Evolutionary conservation across 164 flowering plant species (phyloP).

Genomic region (Nymphaea thermarum): DNA sequence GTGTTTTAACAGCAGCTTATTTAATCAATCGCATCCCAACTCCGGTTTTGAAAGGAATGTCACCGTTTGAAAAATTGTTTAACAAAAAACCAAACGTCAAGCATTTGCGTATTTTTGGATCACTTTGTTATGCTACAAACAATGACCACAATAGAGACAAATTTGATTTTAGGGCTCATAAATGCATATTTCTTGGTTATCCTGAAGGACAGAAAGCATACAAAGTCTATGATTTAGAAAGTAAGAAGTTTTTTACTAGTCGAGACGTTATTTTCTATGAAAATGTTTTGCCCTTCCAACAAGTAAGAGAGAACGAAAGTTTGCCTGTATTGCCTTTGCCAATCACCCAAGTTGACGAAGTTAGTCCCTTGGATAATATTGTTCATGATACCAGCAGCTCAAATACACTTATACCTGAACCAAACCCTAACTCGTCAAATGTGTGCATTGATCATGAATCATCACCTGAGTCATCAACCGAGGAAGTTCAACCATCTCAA

Average conservation of each 20-base stretch:
- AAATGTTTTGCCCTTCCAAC: background rate
- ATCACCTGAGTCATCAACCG: background rate
- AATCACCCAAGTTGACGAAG: background rate
- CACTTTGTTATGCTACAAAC: background rate
- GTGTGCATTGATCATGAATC: background rate
- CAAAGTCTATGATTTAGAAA: background rate
- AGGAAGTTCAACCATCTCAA: background rate
- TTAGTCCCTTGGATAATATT: background rate
- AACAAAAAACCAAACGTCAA: background rate
- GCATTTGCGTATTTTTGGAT: constrained; percentile 1
- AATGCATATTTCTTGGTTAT: background rate
- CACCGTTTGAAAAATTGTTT: background rate
- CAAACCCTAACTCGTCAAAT: background rate
- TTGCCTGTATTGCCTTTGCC: background rate
- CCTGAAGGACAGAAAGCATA: constrained; percentile 1
- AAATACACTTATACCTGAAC: background rate
- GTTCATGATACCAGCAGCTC: background rate
- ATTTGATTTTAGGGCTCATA: too few species aligned
- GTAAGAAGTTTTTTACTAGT: background rate
- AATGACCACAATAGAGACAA: background rate
- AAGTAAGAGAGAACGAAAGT: background rate
- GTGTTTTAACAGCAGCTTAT: background rate
- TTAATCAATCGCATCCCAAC: background rate
- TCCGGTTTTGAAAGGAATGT: background rate
- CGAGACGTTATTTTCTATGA: constrained; percentile 2